phyloP scores from a whole-genome alignment of 192 early-diverging fungal species.

The Rhizophlyctis rosea region DNA sequence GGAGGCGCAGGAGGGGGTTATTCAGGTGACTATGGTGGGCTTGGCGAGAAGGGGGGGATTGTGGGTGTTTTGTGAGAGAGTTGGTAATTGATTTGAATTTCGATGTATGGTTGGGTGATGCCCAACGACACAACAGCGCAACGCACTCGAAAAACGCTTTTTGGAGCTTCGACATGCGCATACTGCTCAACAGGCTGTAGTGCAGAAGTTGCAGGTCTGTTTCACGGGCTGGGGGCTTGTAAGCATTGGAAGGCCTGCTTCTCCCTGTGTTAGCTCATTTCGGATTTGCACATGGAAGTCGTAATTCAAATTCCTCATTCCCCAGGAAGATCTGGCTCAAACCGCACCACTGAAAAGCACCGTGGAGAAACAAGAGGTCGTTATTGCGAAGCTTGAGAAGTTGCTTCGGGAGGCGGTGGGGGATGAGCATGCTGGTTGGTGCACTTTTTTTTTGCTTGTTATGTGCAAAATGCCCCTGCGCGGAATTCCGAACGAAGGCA shows the following conservation, averaged over 20 bases:
- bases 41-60: too few species aligned
- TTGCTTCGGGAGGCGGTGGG: conserved; percentile 27
- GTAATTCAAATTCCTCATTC: neutral
- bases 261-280: neutral
- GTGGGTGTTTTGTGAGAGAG: too few species aligned
- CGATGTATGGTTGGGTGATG: neutral
- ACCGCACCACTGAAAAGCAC: conserved; percentile 22
- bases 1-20: conserved; percentile 13
- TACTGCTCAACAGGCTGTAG: conserved; percentile 34
- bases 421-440: conserved; percentile 12
- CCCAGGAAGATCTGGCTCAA: conserved; percentile 25
- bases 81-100: neutral
- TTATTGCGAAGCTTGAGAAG: conserved; percentile 35
- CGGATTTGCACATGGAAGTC: neutral
- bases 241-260: neutral
- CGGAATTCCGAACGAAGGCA: neutral
- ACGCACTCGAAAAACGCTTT: conserved; percentile 37
- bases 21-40: conserved; percentile 25
- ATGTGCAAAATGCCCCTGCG: neutral
- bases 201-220: conserved; percentile 38
- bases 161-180: conserved; percentile 45
- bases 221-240: neutral
- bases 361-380: conserved; percentile 43
- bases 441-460: neutral
- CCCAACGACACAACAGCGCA: conserved; percentile 29